Base-by-base conservation (phyloP, 148 eudicot species). In the Cornus suecica region DNA sequence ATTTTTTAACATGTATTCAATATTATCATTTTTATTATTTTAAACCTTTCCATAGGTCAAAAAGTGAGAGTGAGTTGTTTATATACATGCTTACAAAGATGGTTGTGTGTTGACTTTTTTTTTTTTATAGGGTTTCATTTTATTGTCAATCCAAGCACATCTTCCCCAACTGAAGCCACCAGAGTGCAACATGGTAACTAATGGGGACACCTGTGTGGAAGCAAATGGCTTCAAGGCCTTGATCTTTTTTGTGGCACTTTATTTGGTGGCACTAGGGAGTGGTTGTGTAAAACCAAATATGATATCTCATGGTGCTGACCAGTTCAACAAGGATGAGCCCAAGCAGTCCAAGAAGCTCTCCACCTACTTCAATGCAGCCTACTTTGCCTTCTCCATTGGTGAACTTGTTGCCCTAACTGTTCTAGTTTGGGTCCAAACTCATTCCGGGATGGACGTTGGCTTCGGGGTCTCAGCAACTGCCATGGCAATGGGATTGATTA, bases 261-360 rank as follows among this genome's bases (percentile, higher is more conserved):
- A 93, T 73, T 71, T 96, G 72, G 99, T 96, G 71, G 99, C 99
- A 22, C 29, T 96, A 64, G 99, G 99, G 37, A 96, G 99, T 85
- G 99, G 99, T 0, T 96, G 99, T 76, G 92, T 96, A 1, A 96
- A 96, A 77, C 99, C 99, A 1, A 96, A 96, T 79, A 96, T 96
- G 98, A 87, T 96, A 73, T 92, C 99, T 48, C 97, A 93, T 82
- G 99, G 99, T 16, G 99, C 89, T 69, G 98, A 96, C 78, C 99
- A 96, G 60, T 96, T 96, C 85, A 77, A 67, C 76, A 71, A 77
- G 24, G 66, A 68, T 20, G 81, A 79, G 48, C 77, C 85, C 25
- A 87, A 88, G 51, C 89, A 88, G 28, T 84, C 92, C 75, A 87
- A 85, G 79, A 83, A 90, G 61, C 92, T 96, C 42, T 96, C 99